Percentiles rank a stretch among this genome's conserved stretches.
Conservation (phyloP, 1,139 yeast genomes). For the Saccharomyces hybrid region DNA sequence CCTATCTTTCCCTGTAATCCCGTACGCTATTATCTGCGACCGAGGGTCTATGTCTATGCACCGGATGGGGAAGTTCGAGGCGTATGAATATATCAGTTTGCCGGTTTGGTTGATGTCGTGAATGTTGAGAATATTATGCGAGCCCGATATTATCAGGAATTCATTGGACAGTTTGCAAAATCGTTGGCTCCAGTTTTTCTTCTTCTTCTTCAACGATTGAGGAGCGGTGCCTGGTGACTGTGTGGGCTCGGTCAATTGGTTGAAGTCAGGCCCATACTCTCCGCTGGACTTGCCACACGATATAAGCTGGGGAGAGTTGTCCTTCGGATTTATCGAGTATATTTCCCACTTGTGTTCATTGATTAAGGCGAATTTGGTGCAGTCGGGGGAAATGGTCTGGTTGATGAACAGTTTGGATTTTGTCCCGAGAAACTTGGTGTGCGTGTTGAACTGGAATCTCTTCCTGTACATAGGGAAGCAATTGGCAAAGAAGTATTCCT, state of each 20-base stretch:
- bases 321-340: slow-evolving; percentile 39
- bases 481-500: slow-evolving; percentile 62
- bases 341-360: slow-evolving; percentile 69
- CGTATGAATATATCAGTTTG: slow-evolving; percentile 57
- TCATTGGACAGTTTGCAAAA: slow-evolving; percentile 58
- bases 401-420: slow-evolving; percentile 47
- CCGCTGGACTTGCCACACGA: slow-evolving; percentile 67
- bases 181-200: slow-evolving; percentile 51
- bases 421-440: slow-evolving; percentile 43
- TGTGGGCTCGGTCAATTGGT: slow-evolving; percentile 30
- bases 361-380: slow-evolving; percentile 54
- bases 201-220: slow-evolving; percentile 12
- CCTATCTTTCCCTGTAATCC: slow-evolving; percentile 73
- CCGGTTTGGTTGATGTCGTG: slow-evolving; percentile 53
- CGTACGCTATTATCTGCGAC: slow-evolving; percentile 65
- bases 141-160: slow-evolving; percentile 61
- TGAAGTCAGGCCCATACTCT: slow-evolving; percentile 50
- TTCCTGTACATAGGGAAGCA: slow-evolving; percentile 81
- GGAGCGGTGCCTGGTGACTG: slow-evolving; percentile 21
- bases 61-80: slow-evolving; percentile 67
- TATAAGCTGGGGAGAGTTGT: slow-evolving; percentile 44
- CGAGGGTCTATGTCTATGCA: slow-evolving; percentile 65
- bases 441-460: slow-evolving; percentile 56
- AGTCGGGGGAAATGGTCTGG: slow-evolving; percentile 49
- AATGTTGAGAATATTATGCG: slow-evolving; percentile 62